Evolutionary conservation across 2,329 filamentous ascomycete species (phyloP).

Genomic region (Cytospora piceicola): DNA sequence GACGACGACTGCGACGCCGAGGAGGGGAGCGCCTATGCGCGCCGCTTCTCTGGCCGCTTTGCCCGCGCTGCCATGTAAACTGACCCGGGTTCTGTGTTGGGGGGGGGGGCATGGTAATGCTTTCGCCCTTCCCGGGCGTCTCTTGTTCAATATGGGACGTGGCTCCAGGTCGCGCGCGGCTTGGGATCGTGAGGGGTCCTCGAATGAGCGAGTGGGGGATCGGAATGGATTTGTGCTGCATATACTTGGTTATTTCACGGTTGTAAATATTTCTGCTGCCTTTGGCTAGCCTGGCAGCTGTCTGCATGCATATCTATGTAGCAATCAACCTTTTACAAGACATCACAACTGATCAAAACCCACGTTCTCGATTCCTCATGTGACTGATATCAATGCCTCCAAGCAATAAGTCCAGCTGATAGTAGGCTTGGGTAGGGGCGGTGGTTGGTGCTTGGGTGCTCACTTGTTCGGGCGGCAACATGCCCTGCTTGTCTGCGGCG

Average conservation of each 20-base stretch:
- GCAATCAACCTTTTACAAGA: background rate
- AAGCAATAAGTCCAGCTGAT: no score
- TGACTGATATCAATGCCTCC: no score
- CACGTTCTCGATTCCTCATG: background rate
- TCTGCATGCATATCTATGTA: constrained; percentile 17
- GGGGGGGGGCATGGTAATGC: background rate
- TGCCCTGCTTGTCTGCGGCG: no score
- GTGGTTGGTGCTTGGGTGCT: no score
- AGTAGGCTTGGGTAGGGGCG: no score
- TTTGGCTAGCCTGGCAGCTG: constrained; percentile 18
- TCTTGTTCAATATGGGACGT: background rate
- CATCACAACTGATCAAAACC: background rate
- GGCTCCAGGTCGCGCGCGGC: background rate
- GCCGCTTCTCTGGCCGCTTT: constrained; percentile 3
- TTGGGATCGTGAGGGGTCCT: background rate
- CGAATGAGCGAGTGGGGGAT: background rate
- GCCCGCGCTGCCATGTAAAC: background rate
- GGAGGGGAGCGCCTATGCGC: constrained; percentile 18
- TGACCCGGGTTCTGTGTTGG: background rate
- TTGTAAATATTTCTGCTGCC: constrained; percentile 25
- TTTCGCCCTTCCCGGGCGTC: background rate
- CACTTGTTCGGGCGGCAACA: no score
- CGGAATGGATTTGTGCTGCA: constrained; percentile 2
- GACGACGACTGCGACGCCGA: constrained; percentile 26
- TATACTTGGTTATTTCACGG: constrained; percentile 16